phyloP scores from a whole-genome alignment of 2,329 filamentous ascomycete species.

The Balansia obtecta region DNA sequence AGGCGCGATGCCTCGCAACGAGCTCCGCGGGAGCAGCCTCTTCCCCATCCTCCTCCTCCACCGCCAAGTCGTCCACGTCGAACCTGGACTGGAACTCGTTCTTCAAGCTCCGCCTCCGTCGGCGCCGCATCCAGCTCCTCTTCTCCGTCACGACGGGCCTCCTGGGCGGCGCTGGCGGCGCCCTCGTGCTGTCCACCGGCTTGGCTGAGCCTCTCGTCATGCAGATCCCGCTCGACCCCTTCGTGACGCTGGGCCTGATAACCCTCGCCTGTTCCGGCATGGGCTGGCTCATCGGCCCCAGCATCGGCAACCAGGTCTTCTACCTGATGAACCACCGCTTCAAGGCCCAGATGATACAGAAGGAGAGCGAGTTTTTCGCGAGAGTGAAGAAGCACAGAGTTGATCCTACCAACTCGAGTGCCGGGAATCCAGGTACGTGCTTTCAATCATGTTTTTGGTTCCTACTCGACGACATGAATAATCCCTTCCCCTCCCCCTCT shows the following conservation, averaged over 20 bases:
- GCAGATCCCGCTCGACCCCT: conserved; percentile 74
- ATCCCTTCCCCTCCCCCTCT: background rate
- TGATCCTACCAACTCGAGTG: conserved; percentile 78
- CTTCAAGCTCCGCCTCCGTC: conserved; percentile 77
- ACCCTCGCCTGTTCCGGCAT: conserved; percentile 64
- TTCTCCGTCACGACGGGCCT: conserved; percentile 59
- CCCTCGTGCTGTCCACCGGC: conserved; percentile 54
- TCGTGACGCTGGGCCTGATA: conserved; percentile 72
- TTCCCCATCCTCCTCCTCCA: background rate
- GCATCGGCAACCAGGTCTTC: conserved; percentile 69
- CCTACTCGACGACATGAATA: too few relatives aligned
- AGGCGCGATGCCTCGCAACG: conserved; percentile 10
- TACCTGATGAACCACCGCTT: conserved; percentile 60
- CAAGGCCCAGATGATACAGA: conserved; percentile 64
- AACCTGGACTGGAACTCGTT: conserved; percentile 78
- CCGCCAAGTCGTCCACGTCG: conserved; percentile 3
- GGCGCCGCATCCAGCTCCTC: conserved; percentile 69
- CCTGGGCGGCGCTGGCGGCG: conserved; percentile 48
- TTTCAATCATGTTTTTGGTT: too few relatives aligned
- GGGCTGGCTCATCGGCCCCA: conserved; percentile 82
- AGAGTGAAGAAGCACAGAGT: conserved; percentile 87
- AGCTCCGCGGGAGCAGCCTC: conserved; percentile 4
- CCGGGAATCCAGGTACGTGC: conserved; percentile 62
- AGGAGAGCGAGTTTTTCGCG: conserved; percentile 89
- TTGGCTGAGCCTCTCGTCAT: conserved; percentile 58